A percentile compares a stretch with the other conserved stretches of the same genome.
Conservation (phyloP, 2,329 filamentous ascomycete genomes). For the Gliomastix tumulicola region DNA sequence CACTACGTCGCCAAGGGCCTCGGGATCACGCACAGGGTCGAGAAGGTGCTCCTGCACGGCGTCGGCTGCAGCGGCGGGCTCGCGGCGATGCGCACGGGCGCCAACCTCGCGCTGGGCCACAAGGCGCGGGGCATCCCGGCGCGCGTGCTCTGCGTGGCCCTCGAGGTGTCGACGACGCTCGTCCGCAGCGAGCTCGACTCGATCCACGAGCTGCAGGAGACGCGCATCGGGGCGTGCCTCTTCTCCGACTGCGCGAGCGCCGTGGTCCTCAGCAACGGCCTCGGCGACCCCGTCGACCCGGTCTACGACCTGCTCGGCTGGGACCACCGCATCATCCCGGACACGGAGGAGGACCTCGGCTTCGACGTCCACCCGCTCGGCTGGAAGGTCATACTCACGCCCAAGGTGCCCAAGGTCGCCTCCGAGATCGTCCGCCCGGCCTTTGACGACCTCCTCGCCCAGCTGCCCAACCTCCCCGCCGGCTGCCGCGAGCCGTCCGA, state of each 20-base stretch:
- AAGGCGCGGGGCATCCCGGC: slow-evolving; percentile 51
- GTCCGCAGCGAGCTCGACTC: slow-evolving; percentile 60
- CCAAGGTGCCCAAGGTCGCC: slow-evolving; percentile 52
- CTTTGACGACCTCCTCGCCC: slow-evolving; percentile 46
- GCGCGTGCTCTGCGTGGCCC: slow-evolving; percentile 56
- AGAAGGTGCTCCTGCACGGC: slow-evolving; percentile 60
- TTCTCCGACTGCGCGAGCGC: slow-evolving; percentile 69
- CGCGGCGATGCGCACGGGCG: slow-evolving; percentile 54
- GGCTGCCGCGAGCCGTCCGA: slow-evolving; percentile 40
- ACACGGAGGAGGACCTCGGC: slow-evolving; percentile 55
- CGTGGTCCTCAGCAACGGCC: slow-evolving; percentile 55
- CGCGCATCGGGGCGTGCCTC: slow-evolving; percentile 57
- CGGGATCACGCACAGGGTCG: slow-evolving; percentile 48
- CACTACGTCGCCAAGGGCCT: slow-evolving; percentile 55
- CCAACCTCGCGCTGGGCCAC: slow-evolving; percentile 59
- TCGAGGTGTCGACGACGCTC: slow-evolving; percentile 55
- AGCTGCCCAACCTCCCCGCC: slow-evolving; percentile 35
- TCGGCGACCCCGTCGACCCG: slow-evolving; percentile 37
- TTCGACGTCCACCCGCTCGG: slow-evolving; percentile 58
- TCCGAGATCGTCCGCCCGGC: slow-evolving; percentile 41
- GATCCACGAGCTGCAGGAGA: slow-evolving; percentile 50
- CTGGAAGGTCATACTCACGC: slow-evolving; percentile 61
- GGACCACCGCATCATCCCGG: slow-evolving; percentile 55
- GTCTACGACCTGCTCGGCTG: slow-evolving; percentile 58
- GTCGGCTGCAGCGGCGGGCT: slow-evolving; percentile 61